Percentiles rank a stretch among this genome's conserved stretches.
These are phyloP conservation scores for Boletus sp. DNA, from an alignment of 768 basidiomycete genomes.

Conservation along the genomic window DNA sequence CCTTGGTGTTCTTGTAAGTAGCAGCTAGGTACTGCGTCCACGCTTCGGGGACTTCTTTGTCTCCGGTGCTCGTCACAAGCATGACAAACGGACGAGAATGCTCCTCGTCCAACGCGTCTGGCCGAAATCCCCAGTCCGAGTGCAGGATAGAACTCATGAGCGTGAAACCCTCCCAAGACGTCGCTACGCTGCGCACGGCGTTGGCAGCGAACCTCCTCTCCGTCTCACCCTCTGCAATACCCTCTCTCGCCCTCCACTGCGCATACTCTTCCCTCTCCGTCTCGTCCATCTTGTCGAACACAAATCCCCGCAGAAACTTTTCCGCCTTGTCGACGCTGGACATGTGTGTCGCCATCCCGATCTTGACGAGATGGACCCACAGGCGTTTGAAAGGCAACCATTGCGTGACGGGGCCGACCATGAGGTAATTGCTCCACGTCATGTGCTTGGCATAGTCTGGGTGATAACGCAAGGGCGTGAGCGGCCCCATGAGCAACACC, in stretches of 20 bases:
- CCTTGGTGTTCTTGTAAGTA: conserved; percentile 43
- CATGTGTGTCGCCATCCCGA: conserved; percentile 36
- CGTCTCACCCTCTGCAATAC: conserved; percentile 42
- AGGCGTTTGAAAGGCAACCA: conserved; percentile 40
- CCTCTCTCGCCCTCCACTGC: conserved; percentile 42
- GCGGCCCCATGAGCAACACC: conserved; percentile 45
- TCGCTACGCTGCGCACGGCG: conserved; percentile 46
- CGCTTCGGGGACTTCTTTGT: conserved; percentile 39
- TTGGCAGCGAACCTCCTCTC: conserved; percentile 42
- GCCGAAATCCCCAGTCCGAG: conserved; percentile 51
- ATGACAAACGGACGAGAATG: conserved; percentile 46
- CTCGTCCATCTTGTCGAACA: conserved; percentile 44
- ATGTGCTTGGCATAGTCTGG: conserved; percentile 44
- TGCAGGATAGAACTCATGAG: conserved; percentile 43
- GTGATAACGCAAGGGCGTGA: conserved; percentile 48
- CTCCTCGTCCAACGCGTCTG: conserved; percentile 42
- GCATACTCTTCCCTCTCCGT: conserved; percentile 33
- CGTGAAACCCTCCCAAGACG: conserved; percentile 52
- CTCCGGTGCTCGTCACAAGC: conserved; percentile 42
- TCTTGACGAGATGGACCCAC: conserved; percentile 32
- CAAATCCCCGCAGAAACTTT: conserved; percentile 34
- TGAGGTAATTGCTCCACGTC: conserved; percentile 47
- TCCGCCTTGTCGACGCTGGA: conserved; percentile 41
- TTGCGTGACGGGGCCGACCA: conserved; percentile 44
- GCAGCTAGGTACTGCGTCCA: conserved; percentile 52